These are phyloP conservation scores for Prunella vulgaris DNA, from an alignment of 257 asterid genomes.

Conservation along the genomic window DNA sequence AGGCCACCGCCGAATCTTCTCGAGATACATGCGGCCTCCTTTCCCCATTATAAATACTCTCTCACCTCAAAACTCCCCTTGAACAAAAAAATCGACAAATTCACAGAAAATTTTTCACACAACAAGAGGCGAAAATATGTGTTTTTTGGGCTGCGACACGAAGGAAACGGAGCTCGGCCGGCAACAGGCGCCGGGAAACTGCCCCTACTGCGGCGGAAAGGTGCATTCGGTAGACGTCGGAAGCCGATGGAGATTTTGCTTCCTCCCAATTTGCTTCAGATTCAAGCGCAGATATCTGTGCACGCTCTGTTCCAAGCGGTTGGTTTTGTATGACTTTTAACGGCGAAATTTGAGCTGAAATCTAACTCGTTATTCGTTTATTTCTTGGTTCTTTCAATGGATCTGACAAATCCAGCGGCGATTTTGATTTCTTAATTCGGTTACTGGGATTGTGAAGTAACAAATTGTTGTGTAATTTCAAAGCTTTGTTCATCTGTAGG, in stretches of 20 bases:
- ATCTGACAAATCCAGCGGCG: neutral
- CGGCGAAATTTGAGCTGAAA: neutral
- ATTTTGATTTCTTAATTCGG: neutral
- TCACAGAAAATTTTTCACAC: neutral
- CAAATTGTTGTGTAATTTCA: neutral
- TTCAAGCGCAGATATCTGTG: constrained; percentile 57
- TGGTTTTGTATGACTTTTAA: constrained; percentile 38
- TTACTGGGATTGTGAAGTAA: neutral
- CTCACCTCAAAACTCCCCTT: neutral
- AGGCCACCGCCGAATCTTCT: constrained; percentile 26
- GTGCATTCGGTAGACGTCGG: constrained; percentile 51
- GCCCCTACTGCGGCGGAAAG: constrained; percentile 62
- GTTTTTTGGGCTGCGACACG: constrained; percentile 37
- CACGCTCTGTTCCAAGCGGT: constrained; percentile 44
- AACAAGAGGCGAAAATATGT: constrained; percentile 27
- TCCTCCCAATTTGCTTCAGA: constrained; percentile 47
- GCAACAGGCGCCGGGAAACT: constrained; percentile 44
- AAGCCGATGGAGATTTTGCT: constrained; percentile 37
- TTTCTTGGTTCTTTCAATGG: neutral
- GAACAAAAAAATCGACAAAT: neutral
- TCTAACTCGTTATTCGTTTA: neutral
- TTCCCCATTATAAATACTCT: constrained; percentile 14
- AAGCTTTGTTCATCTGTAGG: neutral
- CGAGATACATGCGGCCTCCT: neutral
- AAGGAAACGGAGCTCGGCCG: constrained; percentile 52